A percentile compares a stretch with the other conserved stretches of the same genome.
Evolutionary conservation across 2,329 filamentous ascomycete species (phyloP).

Genomic region (Calonectria pauciramosa): DNA sequence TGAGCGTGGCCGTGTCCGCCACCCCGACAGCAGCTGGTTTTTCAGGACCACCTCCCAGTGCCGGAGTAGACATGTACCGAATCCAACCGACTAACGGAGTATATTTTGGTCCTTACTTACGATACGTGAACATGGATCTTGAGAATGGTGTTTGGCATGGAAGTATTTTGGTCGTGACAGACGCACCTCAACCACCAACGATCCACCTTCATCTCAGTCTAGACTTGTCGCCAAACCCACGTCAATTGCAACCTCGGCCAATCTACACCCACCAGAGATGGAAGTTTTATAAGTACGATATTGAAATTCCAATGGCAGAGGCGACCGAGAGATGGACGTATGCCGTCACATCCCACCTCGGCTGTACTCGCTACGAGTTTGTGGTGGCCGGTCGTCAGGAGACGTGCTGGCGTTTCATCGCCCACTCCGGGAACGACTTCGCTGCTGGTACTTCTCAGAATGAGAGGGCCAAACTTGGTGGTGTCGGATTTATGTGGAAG

Average conservation of each 20-base stretch:
- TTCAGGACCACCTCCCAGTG: slow-evolving; percentile 86
- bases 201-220: slow-evolving; percentile 94
- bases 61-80: slow-evolving; percentile 95
- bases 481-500: slow-evolving; percentile 98
- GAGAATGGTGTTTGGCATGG: slow-evolving; percentile 93
- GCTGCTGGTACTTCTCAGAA: slow-evolving; percentile 87
- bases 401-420: slow-evolving; percentile 94
- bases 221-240: slow-evolving; percentile 92
- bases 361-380: slow-evolving; percentile 98
- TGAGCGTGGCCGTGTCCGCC: slow-evolving; percentile 81
- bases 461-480: slow-evolving; percentile 87
- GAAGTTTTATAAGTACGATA: slow-evolving; percentile 95
- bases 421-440: slow-evolving; percentile 97
- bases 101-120: slow-evolving; percentile 96
- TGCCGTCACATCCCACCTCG: slow-evolving; percentile 95
- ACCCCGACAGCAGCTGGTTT: slow-evolving; percentile 87
- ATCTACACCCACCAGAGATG: slow-evolving; percentile 94
- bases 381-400: slow-evolving; percentile 92
- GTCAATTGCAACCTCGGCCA: slow-evolving; percentile 84
- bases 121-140: slow-evolving; percentile 97
- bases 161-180: slow-evolving; percentile 93
- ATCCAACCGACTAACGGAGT: slow-evolving; percentile 94
- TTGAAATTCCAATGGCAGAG: slow-evolving; percentile 92
- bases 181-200: slow-evolving; percentile 91
- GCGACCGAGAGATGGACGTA: slow-evolving; percentile 94